phyloP scores from a whole-genome alignment of 2,329 filamentous ascomycete genomes.

The Arthrobotrys sphaeroides region DNA sequence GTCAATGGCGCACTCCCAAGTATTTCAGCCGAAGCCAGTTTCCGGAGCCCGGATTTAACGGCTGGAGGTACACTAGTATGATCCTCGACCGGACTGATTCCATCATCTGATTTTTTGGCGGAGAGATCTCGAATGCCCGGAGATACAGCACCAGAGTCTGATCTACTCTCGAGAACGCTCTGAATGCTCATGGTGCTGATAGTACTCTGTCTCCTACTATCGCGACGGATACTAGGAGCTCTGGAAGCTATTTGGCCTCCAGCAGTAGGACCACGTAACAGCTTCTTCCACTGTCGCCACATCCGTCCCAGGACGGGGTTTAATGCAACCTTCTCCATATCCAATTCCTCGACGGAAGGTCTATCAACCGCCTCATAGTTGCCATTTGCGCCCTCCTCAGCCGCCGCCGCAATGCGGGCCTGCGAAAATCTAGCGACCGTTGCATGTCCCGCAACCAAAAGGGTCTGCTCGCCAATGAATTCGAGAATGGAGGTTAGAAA shows the following conservation, averaged over 20 bases:
- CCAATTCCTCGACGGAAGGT: conserved; percentile 84
- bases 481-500: conserved; percentile 95
- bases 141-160: conserved; percentile 5
- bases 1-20: conserved; percentile 50
- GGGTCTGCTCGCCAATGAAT: conserved; percentile 88
- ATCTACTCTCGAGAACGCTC: conserved; percentile 42
- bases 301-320: conserved; percentile 87
- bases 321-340: conserved; percentile 91
- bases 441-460: conserved; percentile 86
- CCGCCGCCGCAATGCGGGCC: conserved; percentile 63
- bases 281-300: conserved; percentile 96
- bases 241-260: conserved; percentile 48
- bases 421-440: conserved; percentile 74
- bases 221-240: conserved; percentile 40
- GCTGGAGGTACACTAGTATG: conserved; percentile 3
- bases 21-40: conserved; percentile 46
- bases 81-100: conserved; percentile 18
- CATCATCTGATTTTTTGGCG: conserved; percentile 34
- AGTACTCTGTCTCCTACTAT: conserved; percentile 46
- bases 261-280: conserved; percentile 66
- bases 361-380: conserved; percentile 68
- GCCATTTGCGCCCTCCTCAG: conserved; percentile 69
- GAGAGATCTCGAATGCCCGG: conserved; percentile 1
- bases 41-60: conserved; percentile 45
- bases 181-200: conserved; percentile 49